Base-by-base conservation (phyloP, 108 stramenopile genomes). In the Cylindrotheca fusiformis region DNA sequence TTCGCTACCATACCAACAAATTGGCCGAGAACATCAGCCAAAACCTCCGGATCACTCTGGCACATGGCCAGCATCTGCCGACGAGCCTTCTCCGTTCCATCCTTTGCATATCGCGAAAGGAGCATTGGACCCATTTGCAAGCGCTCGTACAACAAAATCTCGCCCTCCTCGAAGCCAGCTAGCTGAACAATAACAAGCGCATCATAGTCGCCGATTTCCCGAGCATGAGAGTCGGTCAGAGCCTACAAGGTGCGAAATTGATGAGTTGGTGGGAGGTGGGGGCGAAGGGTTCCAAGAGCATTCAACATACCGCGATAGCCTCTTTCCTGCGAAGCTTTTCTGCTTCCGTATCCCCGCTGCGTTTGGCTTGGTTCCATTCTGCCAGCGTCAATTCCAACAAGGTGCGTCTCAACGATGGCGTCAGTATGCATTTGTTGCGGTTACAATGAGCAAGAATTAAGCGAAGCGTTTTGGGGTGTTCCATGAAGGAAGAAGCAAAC, bases 11-110 rank as follows among this genome's bases (percentile, higher is more conserved):
- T 86, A 26, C 48, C 55, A 5, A 90, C 92, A 77, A 94, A 84
- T 49, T 88, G 76, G 2, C 86, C 83, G 52, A 94, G 63, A n/a
- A 94, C 92, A 48, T 90, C 86, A 0, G 88, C 76, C 32, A 84
- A 68, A 23, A 89, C 67, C 62, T 94, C 92, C 6, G 88, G 88
- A 76, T 94, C 92, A 54, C 69, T 81, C 49, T 67, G 70, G 50
- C 88, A 88, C 88, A 94, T 84, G 8, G 92, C 86, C 24, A 94
- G 67, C 84, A 94, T 87, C 52, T 86, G 81, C 14, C 92, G 74
- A 21, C 88, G 71, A 29, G 88, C 84, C 50, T 83, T 77, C 25
- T 86, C 87, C 28, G 73, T 72, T 1, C 92, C 88, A 50, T 83
- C 83, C 17, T 80, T 66, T 12, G 92, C 88, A 64, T 89, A 86